These are phyloP conservation scores for Podospora conica DNA, from an alignment of 495 filamentous ascomycete genomes.

Conservation along the genomic window DNA sequence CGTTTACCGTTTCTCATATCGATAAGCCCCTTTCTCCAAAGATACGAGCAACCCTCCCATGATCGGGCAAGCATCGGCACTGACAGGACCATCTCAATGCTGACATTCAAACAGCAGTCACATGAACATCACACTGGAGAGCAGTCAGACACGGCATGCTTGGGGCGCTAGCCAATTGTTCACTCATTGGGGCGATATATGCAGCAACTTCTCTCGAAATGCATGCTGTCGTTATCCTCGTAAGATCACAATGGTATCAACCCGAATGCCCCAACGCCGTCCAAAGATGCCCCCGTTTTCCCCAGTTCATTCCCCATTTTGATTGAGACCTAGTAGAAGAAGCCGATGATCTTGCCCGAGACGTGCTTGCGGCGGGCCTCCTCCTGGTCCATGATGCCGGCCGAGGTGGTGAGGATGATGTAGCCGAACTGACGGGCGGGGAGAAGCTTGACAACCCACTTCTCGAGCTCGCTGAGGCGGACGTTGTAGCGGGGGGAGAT, in stretches of 20 bases:
- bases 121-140: not conserved
- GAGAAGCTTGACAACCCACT: slow-evolving; percentile 97
- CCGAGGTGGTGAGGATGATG: slow-evolving; percentile 96
- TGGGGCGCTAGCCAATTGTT: slow-evolving; percentile 7
- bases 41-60: not conserved
- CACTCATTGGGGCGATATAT: slow-evolving; percentile 11
- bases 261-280: slow-evolving; percentile 12
- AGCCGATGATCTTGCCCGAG: slow-evolving; percentile 90
- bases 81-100: not conserved
- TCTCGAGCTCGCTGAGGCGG: slow-evolving; percentile 92
- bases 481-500: slow-evolving; percentile 99
- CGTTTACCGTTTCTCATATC: not conserved
- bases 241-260: slow-evolving; percentile 16
- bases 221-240: slow-evolving; percentile 12
- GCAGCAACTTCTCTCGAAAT: slow-evolving; percentile 11
- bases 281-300: slow-evolving; percentile 7
- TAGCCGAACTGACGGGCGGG: slow-evolving; percentile 99
- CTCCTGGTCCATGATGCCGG: slow-evolving; percentile 99
- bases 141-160: not conserved
- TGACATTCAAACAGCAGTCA: not conserved
- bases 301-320: slow-evolving; percentile 16
- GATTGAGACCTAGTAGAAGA: slow-evolving; percentile 78
- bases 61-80: not conserved
- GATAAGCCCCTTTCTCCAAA: not conserved
- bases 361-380: slow-evolving; percentile 98